Base-by-base conservation (phyloP, 2,329 filamentous ascomycete species). In the Diaporthe helianthi region DNA sequence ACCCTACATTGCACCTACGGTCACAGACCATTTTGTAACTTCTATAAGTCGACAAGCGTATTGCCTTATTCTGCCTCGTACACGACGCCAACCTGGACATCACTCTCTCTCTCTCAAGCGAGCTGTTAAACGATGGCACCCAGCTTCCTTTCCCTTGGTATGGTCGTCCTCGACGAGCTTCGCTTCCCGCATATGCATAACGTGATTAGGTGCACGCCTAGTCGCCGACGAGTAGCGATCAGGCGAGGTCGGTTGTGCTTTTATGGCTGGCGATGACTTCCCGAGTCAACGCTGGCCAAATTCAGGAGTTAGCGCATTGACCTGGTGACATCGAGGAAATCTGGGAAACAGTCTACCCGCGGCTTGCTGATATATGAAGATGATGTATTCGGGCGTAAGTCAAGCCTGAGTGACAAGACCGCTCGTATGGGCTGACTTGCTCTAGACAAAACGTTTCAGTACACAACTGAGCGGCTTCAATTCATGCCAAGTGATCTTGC, bases 131-230 rank as follows among this genome's bases (percentile, higher is more conserved):
- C 2, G 22, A 67, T 67, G 65, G 65, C 65, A 10, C 41, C 44
- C 4, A 44, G 13, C 13, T 80, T 80, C 61, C 71, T 74, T 33
- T 80, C 77, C 49, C 70, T 80, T 12, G 79, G 79, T 24, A 72
- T 78, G 68, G 73, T 78, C 3, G 77, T 80, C 7, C 73, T 80
- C 4, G 79, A 80, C 65, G 78, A 80, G 67, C 76, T 80, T 49
- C 76, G 70, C 12, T 72, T 78, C 38, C 75, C 76, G 9, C 63
- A 70, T 49, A 61, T 79, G 33, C 72, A 67, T 5, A 71, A 80
- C 71, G 69, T 76, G 4, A 63, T 77, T 78, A 77, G 63, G 76
- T 10, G 69, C 55, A 12, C 65, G 69, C 15, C 12, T 70, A 29
- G 47, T 68, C 5, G 65, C 65, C 10, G 69, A 49, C 15, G 24